Percentiles rank a stretch among this genome's conserved stretches.
phyloP scores from a whole-genome alignment of 345 rosid genomes.

The Boechera stricta region DNA sequence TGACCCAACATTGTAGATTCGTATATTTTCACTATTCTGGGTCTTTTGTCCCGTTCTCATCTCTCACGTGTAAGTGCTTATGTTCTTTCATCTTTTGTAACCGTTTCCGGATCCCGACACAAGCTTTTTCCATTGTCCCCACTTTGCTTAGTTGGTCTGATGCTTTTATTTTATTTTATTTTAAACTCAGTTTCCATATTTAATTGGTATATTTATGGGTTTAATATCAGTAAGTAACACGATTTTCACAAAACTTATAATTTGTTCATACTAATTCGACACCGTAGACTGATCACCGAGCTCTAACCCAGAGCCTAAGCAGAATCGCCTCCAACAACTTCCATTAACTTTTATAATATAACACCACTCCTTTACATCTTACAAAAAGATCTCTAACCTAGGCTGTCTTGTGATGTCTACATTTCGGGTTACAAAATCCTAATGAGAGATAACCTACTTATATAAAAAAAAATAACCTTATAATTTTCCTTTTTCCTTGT shows the following conservation, averaged over 20 bases:
- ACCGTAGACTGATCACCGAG: too few species aligned
- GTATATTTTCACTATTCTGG: conserved; percentile 3
- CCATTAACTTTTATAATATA: too few species aligned
- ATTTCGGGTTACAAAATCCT: too few species aligned
- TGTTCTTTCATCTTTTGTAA: conserved; percentile 15
- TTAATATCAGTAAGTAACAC: neutral
- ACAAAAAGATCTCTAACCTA: too few species aligned
- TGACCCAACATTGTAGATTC: conserved; percentile 31
- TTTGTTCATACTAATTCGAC: too few species aligned
- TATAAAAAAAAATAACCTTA: too few species aligned
- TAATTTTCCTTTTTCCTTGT: too few species aligned
- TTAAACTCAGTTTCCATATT: neutral
- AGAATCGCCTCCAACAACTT: too few species aligned
- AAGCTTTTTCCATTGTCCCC: conserved; percentile 29
- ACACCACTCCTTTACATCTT: too few species aligned
- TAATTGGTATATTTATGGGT: neutral
- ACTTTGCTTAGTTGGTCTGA: conserved; percentile 11
- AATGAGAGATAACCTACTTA: too few species aligned
- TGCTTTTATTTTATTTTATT: neutral
- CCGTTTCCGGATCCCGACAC: conserved; percentile 42
- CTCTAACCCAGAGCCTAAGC: too few species aligned
- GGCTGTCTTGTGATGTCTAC: too few species aligned
- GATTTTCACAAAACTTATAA: neutral
- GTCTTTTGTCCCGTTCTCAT: conserved; percentile 32
- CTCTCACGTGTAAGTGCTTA: conserved; percentile 41